Base-by-base conservation (phyloP, 1,139 yeast species). In the Yamadazyma kanchanaburiensis region DNA sequence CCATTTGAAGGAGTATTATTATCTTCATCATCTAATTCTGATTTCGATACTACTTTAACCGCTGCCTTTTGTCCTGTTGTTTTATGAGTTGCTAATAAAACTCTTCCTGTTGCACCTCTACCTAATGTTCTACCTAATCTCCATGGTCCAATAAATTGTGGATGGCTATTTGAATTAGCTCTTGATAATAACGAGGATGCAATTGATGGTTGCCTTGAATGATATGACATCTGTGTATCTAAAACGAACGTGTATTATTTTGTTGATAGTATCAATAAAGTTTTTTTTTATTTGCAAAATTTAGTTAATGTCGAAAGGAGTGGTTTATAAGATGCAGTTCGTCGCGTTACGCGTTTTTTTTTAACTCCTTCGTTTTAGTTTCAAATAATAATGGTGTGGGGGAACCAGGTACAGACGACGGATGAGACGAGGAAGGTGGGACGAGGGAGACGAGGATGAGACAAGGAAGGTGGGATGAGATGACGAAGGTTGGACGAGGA, bases 31-130 rank as follows among this genome's bases (percentile, higher is more conserved):
- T 61, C 63, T 34, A 72, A 55, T 34, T 68, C 77, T 19, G 76
- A 63, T 48, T 83, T 83, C 21, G 87, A 80, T 1, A 83, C 88
- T 30, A 83, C 87, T 52, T 83, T 83, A 12, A 83, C 86, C 5
- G 94, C 94, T 10, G 91, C 88, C 43, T 80, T 65, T 46, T 80
- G 84, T 12, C 89, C 89, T 1, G 83, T 78, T 23, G 63, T 55
- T 42, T 70, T 64, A 48, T 83, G 82, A 35, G 82, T 80, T 11
- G 89, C 94, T 26, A 83, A 57, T 21, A 85, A 65, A 3, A 83
- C 94, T 37, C 89, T 64, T 3, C 91, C 91, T 0, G 91, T 81
- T 30, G 91, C 84, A 14, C 94, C 94, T 48, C 85, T 70, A 4
- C 94, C 94, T 33, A 83, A 58, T 5, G 91, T 82, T 49, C 80